These are phyloP conservation scores for Trypanosoma melophagium DNA, from an alignment of 208 protist genomes.

Conservation along the genomic window DNA sequence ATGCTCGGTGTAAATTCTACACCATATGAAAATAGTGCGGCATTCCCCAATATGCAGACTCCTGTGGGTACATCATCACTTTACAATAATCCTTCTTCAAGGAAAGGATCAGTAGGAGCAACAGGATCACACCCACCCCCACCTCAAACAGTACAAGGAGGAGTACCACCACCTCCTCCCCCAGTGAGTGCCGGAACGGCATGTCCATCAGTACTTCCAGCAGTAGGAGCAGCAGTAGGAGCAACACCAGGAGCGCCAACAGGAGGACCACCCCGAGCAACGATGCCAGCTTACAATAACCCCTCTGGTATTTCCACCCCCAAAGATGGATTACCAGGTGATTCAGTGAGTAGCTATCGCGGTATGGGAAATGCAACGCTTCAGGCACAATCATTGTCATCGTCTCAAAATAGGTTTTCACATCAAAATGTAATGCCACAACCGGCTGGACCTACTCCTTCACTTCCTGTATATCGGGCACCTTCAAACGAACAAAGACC, in stretches of 20 bases:
- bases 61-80: not conserved
- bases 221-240: too few relatives aligned
- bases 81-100: not conserved
- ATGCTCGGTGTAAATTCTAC: not conserved
- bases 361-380: not conserved
- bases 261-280: not conserved
- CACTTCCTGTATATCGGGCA: slow-evolving; percentile 12
- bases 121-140: not conserved
- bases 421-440: not conserved
- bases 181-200: not conserved
- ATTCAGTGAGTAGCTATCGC: not conserved
- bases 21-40: not conserved
- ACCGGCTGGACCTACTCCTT: not conserved
- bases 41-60: not conserved
- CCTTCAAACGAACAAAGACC: not conserved
- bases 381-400: not conserved
- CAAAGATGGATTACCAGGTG: not conserved
- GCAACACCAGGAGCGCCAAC: too few relatives aligned
- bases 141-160: not conserved
- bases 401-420: not conserved
- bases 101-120: not conserved
- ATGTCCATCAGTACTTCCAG: not conserved
- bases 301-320: not conserved
- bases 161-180: too few relatives aligned
- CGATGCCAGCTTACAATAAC: not conserved